A percentile compares a stretch with the other conserved stretches of the same genome.
These are phyloP conservation scores for Tillandsia leiboldiana DNA, from an alignment of 176 grass and related monocot species.

Conservation along the genomic window DNA sequence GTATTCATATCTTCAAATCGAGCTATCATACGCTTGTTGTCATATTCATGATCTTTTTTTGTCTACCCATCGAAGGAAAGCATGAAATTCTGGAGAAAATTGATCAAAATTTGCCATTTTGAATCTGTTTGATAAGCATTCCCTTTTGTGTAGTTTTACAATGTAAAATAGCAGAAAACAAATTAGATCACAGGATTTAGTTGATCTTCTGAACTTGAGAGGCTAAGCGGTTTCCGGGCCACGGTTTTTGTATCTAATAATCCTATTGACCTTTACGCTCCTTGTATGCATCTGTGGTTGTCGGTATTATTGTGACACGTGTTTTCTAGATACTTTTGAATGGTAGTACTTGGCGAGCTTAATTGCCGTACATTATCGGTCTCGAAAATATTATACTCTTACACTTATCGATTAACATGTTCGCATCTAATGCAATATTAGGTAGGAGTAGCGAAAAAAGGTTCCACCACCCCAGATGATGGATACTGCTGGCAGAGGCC, in stretches of 20 bases:
- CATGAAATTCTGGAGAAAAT: no score
- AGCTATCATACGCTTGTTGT: not conserved
- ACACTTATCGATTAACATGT: not conserved
- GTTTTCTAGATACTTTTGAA: no score
- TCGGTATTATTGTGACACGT: no score
- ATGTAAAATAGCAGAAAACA: not conserved
- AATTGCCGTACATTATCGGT: no score
- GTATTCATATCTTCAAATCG: not conserved
- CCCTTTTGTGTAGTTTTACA: not conserved
- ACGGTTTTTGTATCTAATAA: no score
- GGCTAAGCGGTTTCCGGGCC: no score
- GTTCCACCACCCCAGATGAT: constrained; percentile 13
- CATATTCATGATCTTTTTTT: not conserved
- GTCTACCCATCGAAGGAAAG: no score
- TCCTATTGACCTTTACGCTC: no score
- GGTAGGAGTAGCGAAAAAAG: constrained; percentile 10
- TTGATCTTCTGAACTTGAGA: no score
- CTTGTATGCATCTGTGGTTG: no score
- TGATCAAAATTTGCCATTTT: not conserved
- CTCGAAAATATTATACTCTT: no score
- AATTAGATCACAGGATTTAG: not conserved
- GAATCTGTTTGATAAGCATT: not conserved
- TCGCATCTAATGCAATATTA: not conserved
- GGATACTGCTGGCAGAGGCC: constrained; percentile 22
- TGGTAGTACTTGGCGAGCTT: no score